Conservation (phyloP, 1,284 basidiomycete species). For the Exobasidium cylindrosporum region DNA sequence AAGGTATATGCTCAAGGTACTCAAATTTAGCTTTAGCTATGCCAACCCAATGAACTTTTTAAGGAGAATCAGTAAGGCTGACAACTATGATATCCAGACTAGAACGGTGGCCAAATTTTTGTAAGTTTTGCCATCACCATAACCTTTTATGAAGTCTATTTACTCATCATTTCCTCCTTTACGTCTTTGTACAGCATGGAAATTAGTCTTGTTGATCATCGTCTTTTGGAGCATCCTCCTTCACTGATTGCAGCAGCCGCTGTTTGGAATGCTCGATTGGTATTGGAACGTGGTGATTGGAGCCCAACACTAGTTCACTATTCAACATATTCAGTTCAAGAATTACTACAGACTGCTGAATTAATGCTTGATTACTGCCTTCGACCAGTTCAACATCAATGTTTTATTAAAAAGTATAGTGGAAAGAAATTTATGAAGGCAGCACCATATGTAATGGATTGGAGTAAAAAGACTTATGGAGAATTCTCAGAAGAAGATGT, state of each 20-base stretch:
- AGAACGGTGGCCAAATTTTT: constrained; percentile 77
- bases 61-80: constrained; percentile 61
- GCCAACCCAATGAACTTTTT: constrained; percentile 93
- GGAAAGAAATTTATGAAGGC: constrained; percentile 55
- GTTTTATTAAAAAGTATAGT: constrained; percentile 54
- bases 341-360: constrained; percentile 80
- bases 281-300: constrained; percentile 81
- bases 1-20: constrained; percentile 83
- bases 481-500: constrained; percentile 21
- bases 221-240: constrained; percentile 74
- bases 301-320: constrained; percentile 80
- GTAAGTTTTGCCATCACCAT: too few relatives aligned
- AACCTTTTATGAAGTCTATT: too few relatives aligned
- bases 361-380: constrained; percentile 80
- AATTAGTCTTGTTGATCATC: constrained; percentile 82
- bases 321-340: constrained; percentile 80
- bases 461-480: constrained; percentile 40
- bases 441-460: constrained; percentile 47
- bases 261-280: constrained; percentile 84
- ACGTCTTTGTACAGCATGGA: constrained; percentile 64
- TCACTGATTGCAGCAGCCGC: constrained; percentile 83
- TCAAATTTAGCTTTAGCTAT: constrained; percentile 87
- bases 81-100: constrained; percentile 70
- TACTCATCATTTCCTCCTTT: too few relatives aligned
- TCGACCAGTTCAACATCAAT: constrained; percentile 43